Evolutionary conservation across 371 early-diverging fungal genomes (phyloP).

Genomic region (Cokeromyces recurvatus): DNA sequence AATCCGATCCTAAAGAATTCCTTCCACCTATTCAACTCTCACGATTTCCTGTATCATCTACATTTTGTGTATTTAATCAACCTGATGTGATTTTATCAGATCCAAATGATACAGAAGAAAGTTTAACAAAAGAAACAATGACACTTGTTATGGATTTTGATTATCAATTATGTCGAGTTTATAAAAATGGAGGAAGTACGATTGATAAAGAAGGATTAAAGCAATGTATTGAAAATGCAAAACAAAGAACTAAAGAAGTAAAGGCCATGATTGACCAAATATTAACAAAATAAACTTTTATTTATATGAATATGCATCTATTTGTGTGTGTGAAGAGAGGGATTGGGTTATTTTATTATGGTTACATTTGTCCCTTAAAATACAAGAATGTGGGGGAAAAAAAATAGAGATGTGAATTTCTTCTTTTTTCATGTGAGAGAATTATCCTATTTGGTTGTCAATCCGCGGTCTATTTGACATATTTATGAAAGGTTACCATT

Average conservation of each 20-base stretch:
- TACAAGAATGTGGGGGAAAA: conserved; percentile 6
- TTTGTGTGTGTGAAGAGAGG: too few species aligned
- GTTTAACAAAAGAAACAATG: conserved; percentile 49
- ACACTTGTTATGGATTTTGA: conserved; percentile 61
- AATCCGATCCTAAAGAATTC: conserved; percentile 47
- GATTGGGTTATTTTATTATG: too few species aligned
- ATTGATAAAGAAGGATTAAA: conserved; percentile 31
- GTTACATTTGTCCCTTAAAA: too few species aligned
- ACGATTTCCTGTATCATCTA: conserved; percentile 57
- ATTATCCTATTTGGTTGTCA: conserved; percentile 10
- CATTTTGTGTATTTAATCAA: conserved; percentile 66
- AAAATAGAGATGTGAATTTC: too few species aligned
- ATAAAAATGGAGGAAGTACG: conserved; percentile 53
- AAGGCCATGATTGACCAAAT: conserved; percentile 5
- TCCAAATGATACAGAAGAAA: conserved; percentile 73
- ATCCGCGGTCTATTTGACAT: conserved; percentile 19
- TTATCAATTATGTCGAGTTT: conserved; percentile 44
- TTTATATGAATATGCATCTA: too few species aligned
- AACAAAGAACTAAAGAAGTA: conserved; percentile 39
- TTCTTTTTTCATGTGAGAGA: too few species aligned
- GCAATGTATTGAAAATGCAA: conserved; percentile 41
- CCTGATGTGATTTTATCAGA: conserved; percentile 59
- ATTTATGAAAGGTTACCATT: background rate
- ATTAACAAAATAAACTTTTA: too few species aligned
- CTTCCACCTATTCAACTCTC: conserved; percentile 42